Conservation (phyloP, 2,329 filamentous ascomycete genomes). For the Diaporthe nobilis region DNA sequence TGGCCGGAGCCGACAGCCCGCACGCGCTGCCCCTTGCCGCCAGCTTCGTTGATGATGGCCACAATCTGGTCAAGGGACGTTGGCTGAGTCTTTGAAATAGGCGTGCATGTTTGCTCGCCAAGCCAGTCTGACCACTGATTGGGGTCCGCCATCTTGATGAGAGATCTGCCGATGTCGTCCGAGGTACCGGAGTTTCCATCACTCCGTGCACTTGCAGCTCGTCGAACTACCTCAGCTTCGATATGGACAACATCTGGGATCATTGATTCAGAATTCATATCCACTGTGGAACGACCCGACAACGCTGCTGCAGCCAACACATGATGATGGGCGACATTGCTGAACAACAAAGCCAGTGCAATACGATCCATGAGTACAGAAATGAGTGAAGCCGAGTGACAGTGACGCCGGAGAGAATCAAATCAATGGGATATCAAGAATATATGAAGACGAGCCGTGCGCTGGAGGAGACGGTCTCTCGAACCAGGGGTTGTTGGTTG, state of each 20-base stretch:
- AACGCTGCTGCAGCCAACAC: not conserved
- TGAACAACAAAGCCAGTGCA: not conserved
- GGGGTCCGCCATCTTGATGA: not conserved
- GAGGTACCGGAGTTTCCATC: not conserved
- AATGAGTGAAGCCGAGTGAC: not conserved
- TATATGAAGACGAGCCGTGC: not conserved
- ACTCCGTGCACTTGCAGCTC: not conserved
- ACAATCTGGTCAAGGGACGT: constrained; percentile 45
- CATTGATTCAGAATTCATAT: not conserved
- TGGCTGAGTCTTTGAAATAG: constrained; percentile 43
- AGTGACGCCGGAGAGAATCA: no score
- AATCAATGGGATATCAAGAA: not conserved
- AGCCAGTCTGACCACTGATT: constrained; percentile 46
- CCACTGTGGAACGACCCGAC: not conserved
- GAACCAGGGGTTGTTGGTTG: not conserved
- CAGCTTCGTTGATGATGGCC: constrained; percentile 43
- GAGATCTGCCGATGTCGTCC: not conserved
- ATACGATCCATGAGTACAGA: not conserved
- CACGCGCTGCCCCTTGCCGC: constrained; percentile 41
- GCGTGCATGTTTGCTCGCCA: constrained; percentile 44
- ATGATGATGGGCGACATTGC: not conserved
- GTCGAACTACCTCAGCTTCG: no score
- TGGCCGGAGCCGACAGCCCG: constrained; percentile 48
- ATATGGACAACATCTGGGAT: not conserved
- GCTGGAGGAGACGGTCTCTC: not conserved